Evolutionary conservation across 2,329 filamentous ascomycete species (phyloP), one percentile per base, ranked within the genome.

Genomic region (Emmonsiellopsis sp.): DNA sequence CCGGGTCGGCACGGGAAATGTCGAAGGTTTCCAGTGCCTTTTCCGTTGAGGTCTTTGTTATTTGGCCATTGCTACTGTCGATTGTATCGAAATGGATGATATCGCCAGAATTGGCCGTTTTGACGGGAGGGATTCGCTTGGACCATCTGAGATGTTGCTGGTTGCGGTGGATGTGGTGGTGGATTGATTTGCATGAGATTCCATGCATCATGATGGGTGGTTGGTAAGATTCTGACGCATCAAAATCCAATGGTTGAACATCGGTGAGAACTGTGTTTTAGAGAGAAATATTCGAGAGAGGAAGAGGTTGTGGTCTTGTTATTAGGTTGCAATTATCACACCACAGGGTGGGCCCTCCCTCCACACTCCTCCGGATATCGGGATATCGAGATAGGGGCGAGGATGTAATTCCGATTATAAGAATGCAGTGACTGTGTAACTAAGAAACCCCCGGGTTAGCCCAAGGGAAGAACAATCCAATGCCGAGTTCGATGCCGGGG

Each of bases 41-140:
- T 13, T 67, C 60, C 16, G 70, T 69, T 43, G 75, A 77, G 16
- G 67, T 63, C 6, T 70, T 66, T 5, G 69, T 70, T 56, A 80
- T 70, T 61, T 78, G 75, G 55, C 77, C 76, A 61, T 76, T 74
- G 56, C 73, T 75, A 44, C 76, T 76, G 57, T 79, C 77, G 16
- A 72, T 70, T 30, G 77, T 68, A 59, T 76, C 74, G 56, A 80
- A 78, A 26, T 71, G 71, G 50, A 80, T 64, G 11, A 70, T 70
- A 16, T 72, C 62, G 9, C 77, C 77, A 0, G 77, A 78, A 9
- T 73, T 64, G 53, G 80, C 68, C 1, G 71, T 76, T 44, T 77
- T 62, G 26, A 70, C 70, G 2, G 76, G 76, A 1, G 67, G 53
- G 40, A 77, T 67, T 42, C 70, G 64, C 52, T 72, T 72, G 52